These are phyloP conservation scores for Brettanomyces nanus DNA, from an alignment of 805 yeast genomes.

Conservation along the genomic window DNA sequence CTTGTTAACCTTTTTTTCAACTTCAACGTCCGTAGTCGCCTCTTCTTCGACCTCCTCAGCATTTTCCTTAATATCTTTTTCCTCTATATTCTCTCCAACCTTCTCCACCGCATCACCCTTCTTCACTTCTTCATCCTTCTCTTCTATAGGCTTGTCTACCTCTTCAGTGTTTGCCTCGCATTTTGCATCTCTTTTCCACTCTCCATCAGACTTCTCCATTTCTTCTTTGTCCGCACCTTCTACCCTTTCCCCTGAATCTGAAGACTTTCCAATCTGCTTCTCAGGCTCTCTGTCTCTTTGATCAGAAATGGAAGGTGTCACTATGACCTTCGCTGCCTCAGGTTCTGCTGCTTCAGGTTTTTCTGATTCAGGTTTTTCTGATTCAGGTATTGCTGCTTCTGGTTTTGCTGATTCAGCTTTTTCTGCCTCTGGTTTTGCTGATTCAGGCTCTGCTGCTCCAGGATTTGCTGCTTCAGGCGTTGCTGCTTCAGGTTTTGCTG, in stretches of 20 bases:
- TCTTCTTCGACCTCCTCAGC: background rate
- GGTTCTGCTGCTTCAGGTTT: no score
- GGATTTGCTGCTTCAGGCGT: conserved; percentile 6
- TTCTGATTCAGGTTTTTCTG: conserved; percentile 2
- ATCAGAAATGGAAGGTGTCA: no score
- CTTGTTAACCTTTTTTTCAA: background rate
- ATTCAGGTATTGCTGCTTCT: conserved; percentile 9
- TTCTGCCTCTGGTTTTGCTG: no score
- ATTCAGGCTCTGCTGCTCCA: conserved; percentile 6
- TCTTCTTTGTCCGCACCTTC: background rate
- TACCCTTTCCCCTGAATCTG: background rate
- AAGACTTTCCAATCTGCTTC: no score
- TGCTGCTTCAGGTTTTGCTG: background rate
- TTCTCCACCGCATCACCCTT: background rate
- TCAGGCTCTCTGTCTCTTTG: no score
- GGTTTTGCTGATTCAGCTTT: no score
- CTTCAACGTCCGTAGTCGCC: background rate
- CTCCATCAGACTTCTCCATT: background rate
- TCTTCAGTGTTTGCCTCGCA: background rate
- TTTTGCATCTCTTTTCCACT: no score
- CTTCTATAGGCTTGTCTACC: background rate
- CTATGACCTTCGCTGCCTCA: no score
- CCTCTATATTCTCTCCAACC: background rate
- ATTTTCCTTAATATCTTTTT: background rate
- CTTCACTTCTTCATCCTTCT: background rate